Base-by-base conservation (phyloP, 2,329 filamentous ascomycete genomes). In the Talaromyces sp. region DNA sequence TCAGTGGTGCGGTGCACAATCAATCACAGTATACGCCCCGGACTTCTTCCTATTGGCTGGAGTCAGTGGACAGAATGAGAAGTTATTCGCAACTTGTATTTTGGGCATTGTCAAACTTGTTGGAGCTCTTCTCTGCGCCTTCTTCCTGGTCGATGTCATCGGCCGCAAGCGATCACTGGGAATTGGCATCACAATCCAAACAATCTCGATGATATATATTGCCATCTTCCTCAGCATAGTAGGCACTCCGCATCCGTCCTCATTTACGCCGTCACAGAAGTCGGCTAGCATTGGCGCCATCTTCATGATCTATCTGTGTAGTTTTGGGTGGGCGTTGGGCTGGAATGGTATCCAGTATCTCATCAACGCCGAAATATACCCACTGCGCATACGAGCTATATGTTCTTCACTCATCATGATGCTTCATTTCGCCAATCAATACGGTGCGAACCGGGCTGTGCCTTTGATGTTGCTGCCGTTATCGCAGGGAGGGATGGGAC, bases 271-370 rank as follows among this genome's bases (percentile, higher is more conserved):
- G 0, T 70, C 73, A 19, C 80, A 89, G 69, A 81, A 82, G 68
- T 81, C 79, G 0, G 85, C 87, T 3, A 89, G 88, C 61, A 86
- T 84, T 27, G 89, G 85, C 3, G 90, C 90, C 13, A 87, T 91
- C 66, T 87, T 87, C 57, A 89, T 90, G 86, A 90, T 92, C 69
- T 92, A 89, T 74, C 83, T 86, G 64, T 89, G 89, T 1, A 91
- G 89, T 88, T 88, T 49, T 15, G 45, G 22, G 1, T 25, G 19
- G 10, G 45, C 89, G 1, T 78, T 90, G 3, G 88, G 86, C 39
- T 93, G 87, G 89, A 92, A 92, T 78, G 86, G 83, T 1, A 90
- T 91, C 82, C 90, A 92, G 77, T 93, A 93, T 73, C 83, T 93
- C 3, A 84, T 93, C 64, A 92, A 90, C 17, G 89, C 89, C 1